Evolutionary conservation across 495 filamentous ascomycete genomes (phyloP), one percentile per base, ranked within the genome.

Genomic region (Cudoniella acicularis): DNA sequence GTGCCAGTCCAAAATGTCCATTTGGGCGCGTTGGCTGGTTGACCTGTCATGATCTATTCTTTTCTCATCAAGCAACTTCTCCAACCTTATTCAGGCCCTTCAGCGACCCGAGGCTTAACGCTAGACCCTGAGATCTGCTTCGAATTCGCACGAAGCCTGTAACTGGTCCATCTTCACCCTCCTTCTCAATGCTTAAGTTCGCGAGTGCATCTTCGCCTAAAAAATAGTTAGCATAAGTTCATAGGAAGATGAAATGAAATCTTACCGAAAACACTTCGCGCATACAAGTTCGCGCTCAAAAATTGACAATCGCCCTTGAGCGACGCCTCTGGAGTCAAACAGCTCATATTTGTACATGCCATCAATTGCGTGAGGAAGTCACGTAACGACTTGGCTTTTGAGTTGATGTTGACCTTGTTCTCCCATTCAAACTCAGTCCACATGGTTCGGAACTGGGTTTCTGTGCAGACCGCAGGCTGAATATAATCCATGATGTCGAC

Each of bases 401-500:
- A 92, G 73, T 96, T 96, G 76, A 98, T 98, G 76, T 98, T 98
- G 68, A 99, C 94, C 83, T 99, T 99, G 79, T 99, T 99, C 80
- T 99, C 95, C 95, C 95, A 99, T 73, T 99, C 95, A 61, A 99
- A 99, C 68, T 99, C 95, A 27, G 95, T 98, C 95, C 95, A 99
- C 95, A 99, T 99, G 21, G 91, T 96, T 36, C 95, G 84, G 86
- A 99, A 99, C 69, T 98, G 91, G 30, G 93, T 97, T 79, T 99
- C 95, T 13, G 90, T 92, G 79, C 95, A 99, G 43, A 90, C 82
- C 11, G 94, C 95, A 8, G 95, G 95, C 67, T 98, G 92, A 65
- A 99, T 99, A 75, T 99, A 99, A 74, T 99, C 95, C 95, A 99
- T 99, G 67, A 99, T 98, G 70, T 99, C 95, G 60, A 97, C 94